These are phyloP conservation scores for Cyclotella cryptica DNA, from an alignment of 108 stramenopile species.

Conservation along the genomic window DNA sequence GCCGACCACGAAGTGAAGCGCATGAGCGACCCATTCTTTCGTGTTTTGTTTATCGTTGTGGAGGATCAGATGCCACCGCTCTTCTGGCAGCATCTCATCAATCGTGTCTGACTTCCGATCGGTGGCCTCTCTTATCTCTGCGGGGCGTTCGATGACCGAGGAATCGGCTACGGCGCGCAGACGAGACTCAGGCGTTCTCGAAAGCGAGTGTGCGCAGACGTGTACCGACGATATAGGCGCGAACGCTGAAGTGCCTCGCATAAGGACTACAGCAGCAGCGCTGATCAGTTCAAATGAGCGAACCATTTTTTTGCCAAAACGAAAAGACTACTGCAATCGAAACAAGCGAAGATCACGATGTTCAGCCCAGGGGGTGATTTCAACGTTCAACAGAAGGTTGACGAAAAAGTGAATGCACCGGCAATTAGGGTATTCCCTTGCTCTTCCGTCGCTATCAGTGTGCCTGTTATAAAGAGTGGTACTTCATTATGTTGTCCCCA, in stretches of 20 bases:
- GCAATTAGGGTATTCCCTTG: neutral
- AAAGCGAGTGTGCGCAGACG: neutral
- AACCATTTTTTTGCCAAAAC: neutral
- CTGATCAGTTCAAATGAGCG: constrained; percentile 1
- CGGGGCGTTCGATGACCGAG: neutral
- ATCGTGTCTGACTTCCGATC: neutral
- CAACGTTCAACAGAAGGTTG: neutral
- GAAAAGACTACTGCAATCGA: neutral
- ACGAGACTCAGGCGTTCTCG: constrained; percentile 4
- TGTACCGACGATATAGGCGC: neutral
- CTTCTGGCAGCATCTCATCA: constrained; percentile 6
- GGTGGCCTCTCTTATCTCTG: neutral
- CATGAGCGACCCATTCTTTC: constrained; percentile 80
- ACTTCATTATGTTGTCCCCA: neutral
- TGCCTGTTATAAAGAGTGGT: neutral
- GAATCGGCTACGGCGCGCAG: constrained; percentile 2
- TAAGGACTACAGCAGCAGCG: constrained; percentile 19
- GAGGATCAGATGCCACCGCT: constrained; percentile 77
- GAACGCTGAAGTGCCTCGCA: constrained; percentile 16
- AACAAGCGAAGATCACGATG: neutral
- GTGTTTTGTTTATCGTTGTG: constrained; percentile 89
- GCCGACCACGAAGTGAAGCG: constrained; percentile 81
- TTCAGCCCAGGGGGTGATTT: neutral
- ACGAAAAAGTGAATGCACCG: neutral
- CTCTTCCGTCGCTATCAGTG: neutral